Conservation (phyloP, 192 early-diverging fungal species). For the Podila epicladia region DNA sequence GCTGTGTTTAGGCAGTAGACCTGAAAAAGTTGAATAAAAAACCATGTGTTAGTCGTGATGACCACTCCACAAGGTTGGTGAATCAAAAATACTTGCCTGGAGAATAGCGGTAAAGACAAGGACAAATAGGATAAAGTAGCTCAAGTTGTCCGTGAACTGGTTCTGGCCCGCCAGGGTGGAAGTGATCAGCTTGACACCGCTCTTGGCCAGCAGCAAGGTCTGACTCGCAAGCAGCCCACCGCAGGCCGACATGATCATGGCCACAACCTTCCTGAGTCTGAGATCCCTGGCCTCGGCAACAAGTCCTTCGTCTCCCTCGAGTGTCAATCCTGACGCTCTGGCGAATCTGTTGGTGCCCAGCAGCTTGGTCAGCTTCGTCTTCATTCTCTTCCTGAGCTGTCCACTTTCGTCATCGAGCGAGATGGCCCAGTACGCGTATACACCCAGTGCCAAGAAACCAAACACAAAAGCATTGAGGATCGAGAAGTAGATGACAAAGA, state of each 20-base stretch:
- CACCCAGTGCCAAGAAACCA: conserved; percentile 47
- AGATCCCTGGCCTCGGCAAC: conserved; percentile 29
- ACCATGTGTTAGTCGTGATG: no score
- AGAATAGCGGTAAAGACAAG: conserved; percentile 63
- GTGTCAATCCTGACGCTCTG: conserved; percentile 35
- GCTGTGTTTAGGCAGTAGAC: conserved; percentile 69
- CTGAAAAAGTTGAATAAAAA: conserved; percentile 23
- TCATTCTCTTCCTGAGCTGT: conserved; percentile 39
- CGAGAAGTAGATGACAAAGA: conserved; percentile 66
- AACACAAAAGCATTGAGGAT: conserved; percentile 55
- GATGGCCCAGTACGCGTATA: conserved; percentile 59
- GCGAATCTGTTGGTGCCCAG: conserved; percentile 45
- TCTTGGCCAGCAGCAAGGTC: conserved; percentile 67
- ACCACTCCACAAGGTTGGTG: no score
- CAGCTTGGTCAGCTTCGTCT: conserved; percentile 16
- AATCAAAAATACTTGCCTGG: conserved; percentile 45
- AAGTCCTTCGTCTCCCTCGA: conserved; percentile 30
- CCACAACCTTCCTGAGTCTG: conserved; percentile 58
- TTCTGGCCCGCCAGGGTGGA: conserved; percentile 47
- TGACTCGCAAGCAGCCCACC: conserved; percentile 67
- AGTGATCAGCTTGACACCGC: conserved; percentile 51
- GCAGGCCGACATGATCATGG: conserved; percentile 62
- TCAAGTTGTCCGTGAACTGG: conserved; percentile 66
- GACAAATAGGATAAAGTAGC: conserved; percentile 61
- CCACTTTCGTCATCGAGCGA: conserved; percentile 35